Evolutionary conservation across 2,329 filamentous ascomycete species (phyloP), one percentile per base, ranked within the genome.

Genomic region (Colletotrichum nymphaeae): DNA sequence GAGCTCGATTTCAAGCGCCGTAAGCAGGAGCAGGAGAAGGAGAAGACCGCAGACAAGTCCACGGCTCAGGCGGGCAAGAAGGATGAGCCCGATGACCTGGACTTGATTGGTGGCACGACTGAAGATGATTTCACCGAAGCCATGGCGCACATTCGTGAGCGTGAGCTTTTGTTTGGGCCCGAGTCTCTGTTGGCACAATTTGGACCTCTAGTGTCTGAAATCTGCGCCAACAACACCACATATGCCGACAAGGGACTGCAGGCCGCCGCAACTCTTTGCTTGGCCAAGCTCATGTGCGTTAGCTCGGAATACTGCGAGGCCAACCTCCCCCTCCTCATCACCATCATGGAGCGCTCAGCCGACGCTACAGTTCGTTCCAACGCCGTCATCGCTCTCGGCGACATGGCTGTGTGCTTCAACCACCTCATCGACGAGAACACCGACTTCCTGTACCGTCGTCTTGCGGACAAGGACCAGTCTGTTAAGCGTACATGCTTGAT

Each of bases 391-490:
- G 96, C 97, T 0, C 91, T 99, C 0, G 97, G 97, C 52, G 97
- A 99, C 81, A 99, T 99, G 97, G 97, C 97, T 0, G 97, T 99
- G 26, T 98, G 95, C 88, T 99, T 99, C 89, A 99, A 99, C 80
- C 97, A 99, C 80, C 90, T 99, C 63, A 98, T 99, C 77, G 97
- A 99, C 80, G 97, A 99, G 84, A 98, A 99, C 83, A 99, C 97
- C 0, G 97, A 99, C 81, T 99, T 98, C 86, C 84, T 99, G 55
- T 99, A 99, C 84, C 93, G 97, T 24, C 92, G 97, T 22, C 89
- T 99, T 8, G 97, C 97, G 19, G 97, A 99, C 79, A 87, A 90
- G 19, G 95, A 98, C 78, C 90, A 91, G 26, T 96, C 93, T 3
- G 97, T 99, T 74, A 99, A 98, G 87, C 92, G 97, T 12, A 99